Evolutionary conservation across 768 basidiomycete species (phyloP).

Genomic region (Hortiboletus flavorubellus): DNA sequence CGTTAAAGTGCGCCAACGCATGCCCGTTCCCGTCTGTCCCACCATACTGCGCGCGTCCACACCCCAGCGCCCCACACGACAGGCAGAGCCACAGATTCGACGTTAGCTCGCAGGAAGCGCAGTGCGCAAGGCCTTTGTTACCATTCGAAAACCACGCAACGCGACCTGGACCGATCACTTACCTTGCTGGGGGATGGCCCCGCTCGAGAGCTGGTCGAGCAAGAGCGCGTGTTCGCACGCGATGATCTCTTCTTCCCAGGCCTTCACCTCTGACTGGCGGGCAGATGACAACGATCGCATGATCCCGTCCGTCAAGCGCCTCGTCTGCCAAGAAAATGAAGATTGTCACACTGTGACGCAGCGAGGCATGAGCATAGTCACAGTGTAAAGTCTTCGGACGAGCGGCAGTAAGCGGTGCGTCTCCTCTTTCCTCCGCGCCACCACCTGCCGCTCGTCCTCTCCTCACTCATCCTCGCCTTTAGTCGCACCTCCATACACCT

Average conservation of each 20-base stretch:
- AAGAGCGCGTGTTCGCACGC: constrained; percentile 79
- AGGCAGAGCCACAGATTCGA: constrained; percentile 96
- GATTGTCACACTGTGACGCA: too few species aligned
- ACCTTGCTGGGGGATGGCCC: constrained; percentile 28
- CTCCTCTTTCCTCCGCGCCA: too few species aligned
- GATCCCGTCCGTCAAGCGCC: constrained; percentile 57
- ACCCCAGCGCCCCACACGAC: constrained; percentile 85
- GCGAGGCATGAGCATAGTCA: too few species aligned
- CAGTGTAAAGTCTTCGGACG: too few species aligned
- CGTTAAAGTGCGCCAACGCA: constrained; percentile 76
- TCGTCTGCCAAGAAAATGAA: constrained; percentile 38
- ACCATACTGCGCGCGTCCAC: constrained; percentile 83
- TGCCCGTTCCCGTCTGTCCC: constrained; percentile 87
- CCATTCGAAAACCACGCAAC: not conserved
- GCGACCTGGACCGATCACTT: not conserved
- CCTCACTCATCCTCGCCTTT: too few species aligned
- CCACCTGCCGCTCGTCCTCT: too few species aligned
- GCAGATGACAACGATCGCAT: constrained; percentile 85
- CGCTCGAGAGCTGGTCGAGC: constrained; percentile 43
- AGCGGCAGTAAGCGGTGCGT: too few species aligned
- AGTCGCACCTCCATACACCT: too few species aligned
- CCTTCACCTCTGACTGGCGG: constrained; percentile 90
- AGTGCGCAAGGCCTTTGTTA: constrained; percentile 69
- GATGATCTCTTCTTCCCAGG: constrained; percentile 94
- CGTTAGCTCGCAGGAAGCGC: constrained; percentile 78